Base-by-base conservation (phyloP, 1,284 basidiomycete genomes). In the Sphagnurus paluster region DNA sequence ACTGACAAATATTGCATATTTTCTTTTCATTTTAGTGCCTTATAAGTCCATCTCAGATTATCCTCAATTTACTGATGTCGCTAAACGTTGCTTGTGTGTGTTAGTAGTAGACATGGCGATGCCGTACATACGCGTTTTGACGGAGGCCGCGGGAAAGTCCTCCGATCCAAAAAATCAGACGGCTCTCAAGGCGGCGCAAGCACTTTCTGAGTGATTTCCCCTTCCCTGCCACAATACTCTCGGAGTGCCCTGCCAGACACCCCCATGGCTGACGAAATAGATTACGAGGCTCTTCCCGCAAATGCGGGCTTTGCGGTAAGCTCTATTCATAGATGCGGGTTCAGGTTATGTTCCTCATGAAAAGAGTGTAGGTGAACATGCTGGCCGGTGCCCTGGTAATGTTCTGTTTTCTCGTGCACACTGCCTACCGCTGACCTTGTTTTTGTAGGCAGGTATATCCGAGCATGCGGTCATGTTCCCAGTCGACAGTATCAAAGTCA, bases 391-490 rank as follows among this genome's bases (percentile, higher is more conserved):
- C 94, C 38, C 73, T 99, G 66, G 92, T 93, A 63, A n/a, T n/a
- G n/a, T n/a, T n/a, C n/a, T 72, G 90, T 77, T 46, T 50, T 52
- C 39, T 21, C 16, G 3, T 23, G 24, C 20, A 8, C 1, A 23
- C 11, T 25, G 28, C 19, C n/a, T 19, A 28, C 20, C 30, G 23
- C n/a, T 23, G 17, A 32, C 9, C 37, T 9, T 42, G 21, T 9
- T 24, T 32, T n/a, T 24, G n/a, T 45, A 95, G 92, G 96, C 97
- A 57, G 97, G 97, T 52, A 99, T 99, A 59, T 94, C 93, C 45
- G 97, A 99, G 69, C 97, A 99, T 71, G 92, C 95, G 20, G 93
- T 97, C 64, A 99, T 99, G 90, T 99, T 93, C 65, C 97, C 97
- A 3, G 77, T 99, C 54, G 97, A 99, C 71, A 94, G 92, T 60